A percentile compares a stretch with the other conserved stretches of the same genome.
Evolutionary conservation across 129 eudicot genomes (phyloP).

Genomic region (Apium graveolens): DNA sequence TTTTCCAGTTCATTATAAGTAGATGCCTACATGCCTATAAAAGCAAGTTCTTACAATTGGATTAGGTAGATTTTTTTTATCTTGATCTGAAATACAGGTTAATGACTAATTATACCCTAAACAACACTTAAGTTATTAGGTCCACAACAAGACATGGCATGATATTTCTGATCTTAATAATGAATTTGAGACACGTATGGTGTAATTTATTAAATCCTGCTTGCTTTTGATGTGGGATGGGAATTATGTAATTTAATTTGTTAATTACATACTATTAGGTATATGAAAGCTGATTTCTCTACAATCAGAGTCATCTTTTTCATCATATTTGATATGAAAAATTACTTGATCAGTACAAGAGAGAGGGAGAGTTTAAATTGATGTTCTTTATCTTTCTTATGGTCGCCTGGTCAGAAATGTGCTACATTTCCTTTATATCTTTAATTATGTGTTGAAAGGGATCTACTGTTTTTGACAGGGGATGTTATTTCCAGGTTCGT

Average conservation of each 20-base stretch:
- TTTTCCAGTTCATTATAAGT: background rate
- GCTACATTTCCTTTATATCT: background rate
- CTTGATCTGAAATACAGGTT: background rate
- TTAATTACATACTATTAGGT: background rate
- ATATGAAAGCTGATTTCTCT: background rate
- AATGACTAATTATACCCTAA: background rate
- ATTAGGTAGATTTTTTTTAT: background rate
- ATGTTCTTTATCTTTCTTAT: background rate
- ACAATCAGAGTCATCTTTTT: background rate
- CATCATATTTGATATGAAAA: background rate
- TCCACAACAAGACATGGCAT: background rate
- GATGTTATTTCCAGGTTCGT: conserved; percentile 59
- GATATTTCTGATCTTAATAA: background rate
- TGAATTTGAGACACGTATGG: background rate
- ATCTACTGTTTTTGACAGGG: conserved; percentile 41
- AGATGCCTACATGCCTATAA: background rate
- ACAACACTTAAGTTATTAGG: background rate
- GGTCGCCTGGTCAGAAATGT: background rate
- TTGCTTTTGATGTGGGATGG: background rate
- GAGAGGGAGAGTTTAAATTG: background rate
- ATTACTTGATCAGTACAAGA: background rate
- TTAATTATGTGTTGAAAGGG: background rate
- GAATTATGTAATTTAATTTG: background rate
- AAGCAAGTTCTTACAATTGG: background rate
- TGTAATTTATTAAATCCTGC: background rate